phyloP scores from a whole-genome alignment of 805 yeast genomes.

The Cyberlindnera xylosilytica region DNA sequence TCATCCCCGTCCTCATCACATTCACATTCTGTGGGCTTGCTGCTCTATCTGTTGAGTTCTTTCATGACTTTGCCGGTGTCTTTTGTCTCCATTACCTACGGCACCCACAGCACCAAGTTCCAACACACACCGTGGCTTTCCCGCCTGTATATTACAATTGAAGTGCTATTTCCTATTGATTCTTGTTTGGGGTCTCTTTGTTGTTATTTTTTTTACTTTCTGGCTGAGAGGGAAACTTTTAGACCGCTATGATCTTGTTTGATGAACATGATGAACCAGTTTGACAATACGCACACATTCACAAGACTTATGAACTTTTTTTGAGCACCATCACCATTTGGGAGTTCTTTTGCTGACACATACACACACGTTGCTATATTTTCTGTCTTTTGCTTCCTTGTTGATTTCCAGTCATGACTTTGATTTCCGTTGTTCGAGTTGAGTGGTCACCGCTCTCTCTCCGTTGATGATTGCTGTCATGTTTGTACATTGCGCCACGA shows the following conservation, averaged over 20 bases:
- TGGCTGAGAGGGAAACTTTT: not conserved
- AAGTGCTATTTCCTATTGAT: slow-evolving; percentile 3
- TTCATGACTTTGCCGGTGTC: not conserved
- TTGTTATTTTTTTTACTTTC: not conserved
- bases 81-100: not conserved
- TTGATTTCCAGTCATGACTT: not conserved
- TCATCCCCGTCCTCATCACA: not conserved
- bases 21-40: not conserved
- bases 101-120: not conserved
- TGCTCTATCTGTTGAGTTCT: not conserved
- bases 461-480: not conserved
- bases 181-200: not conserved
- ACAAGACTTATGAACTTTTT: not conserved
- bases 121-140: not conserved
- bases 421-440: not conserved
- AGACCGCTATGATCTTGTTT: not conserved
- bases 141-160: slow-evolving; percentile 1
- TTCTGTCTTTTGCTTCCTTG: no score
- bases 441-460: not conserved
- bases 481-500: not conserved
- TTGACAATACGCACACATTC: not conserved
- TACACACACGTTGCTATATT: not conserved
- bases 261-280: not conserved
- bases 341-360: not conserved
- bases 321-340: no score